phyloP scores from a whole-genome alignment of 2,329 filamentous ascomycete genomes.

The Diaporthe aspalathi region DNA sequence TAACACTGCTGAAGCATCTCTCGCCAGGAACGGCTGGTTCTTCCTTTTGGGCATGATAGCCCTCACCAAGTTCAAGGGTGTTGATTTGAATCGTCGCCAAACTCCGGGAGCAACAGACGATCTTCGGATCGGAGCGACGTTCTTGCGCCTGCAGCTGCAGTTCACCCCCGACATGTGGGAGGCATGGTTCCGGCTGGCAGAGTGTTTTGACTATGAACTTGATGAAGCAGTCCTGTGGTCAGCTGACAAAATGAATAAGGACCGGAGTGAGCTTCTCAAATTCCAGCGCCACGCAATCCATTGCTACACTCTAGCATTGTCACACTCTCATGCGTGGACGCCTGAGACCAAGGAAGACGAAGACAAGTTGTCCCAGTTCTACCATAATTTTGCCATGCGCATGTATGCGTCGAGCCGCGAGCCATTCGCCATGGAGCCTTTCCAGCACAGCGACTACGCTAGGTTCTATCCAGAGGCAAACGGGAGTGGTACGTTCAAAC shows the following conservation, averaged over 20 bases:
- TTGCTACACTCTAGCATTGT: slow-evolving; percentile 75
- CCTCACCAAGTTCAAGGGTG: slow-evolving; percentile 82
- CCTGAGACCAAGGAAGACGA: slow-evolving; percentile 59
- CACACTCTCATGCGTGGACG: slow-evolving; percentile 65
- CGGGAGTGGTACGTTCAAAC: slow-evolving; percentile 63
- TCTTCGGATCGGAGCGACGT: slow-evolving; percentile 82
- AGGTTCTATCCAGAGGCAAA: slow-evolving; percentile 66
- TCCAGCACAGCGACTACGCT: slow-evolving; percentile 67
- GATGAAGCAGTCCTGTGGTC: slow-evolving; percentile 91
- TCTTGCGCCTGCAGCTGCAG: slow-evolving; percentile 84
- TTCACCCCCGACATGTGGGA: slow-evolving; percentile 87
- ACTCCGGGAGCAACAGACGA: slow-evolving; percentile 85
- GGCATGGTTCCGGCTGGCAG: slow-evolving; percentile 88
- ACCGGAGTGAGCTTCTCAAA: slow-evolving; percentile 77
- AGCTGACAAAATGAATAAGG: slow-evolving; percentile 90
- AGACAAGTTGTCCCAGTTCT: slow-evolving; percentile 68
- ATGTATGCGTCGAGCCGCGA: slow-evolving; percentile 72
- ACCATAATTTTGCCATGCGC: slow-evolving; percentile 70
- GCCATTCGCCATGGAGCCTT: slow-evolving; percentile 72
- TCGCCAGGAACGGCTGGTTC: slow-evolving; percentile 90
- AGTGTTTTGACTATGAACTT: slow-evolving; percentile 87
- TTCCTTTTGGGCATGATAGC: slow-evolving; percentile 90
- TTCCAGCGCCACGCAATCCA: slow-evolving; percentile 86
- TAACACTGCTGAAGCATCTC: slow-evolving; percentile 73
- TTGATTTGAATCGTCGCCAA: slow-evolving; percentile 78